phyloP scores from a whole-genome alignment of 2,329 filamentous ascomycete genomes.

The Xylariales sp. region DNA sequence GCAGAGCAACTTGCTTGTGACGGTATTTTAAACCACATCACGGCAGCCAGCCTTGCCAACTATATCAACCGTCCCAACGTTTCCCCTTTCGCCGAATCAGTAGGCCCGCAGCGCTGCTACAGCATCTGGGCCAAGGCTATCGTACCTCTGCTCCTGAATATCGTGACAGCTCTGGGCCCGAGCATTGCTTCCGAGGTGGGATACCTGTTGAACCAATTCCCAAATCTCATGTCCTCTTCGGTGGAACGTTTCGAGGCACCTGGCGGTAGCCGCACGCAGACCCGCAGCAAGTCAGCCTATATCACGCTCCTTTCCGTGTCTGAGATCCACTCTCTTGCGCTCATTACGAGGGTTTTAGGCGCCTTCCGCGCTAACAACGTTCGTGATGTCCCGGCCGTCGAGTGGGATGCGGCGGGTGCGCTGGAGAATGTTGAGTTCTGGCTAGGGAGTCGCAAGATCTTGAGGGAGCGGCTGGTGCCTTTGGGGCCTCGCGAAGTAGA shows the following conservation, averaged over 20 bases:
- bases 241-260: slow-evolving; percentile 66
- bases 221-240: slow-evolving; percentile 69
- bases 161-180: slow-evolving; percentile 75
- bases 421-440: slow-evolving; percentile 83
- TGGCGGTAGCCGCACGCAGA: slow-evolving; percentile 47
- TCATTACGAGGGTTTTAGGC: slow-evolving; percentile 69
- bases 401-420: slow-evolving; percentile 69
- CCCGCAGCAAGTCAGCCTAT: slow-evolving; percentile 42
- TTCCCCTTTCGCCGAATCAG: slow-evolving; percentile 72
- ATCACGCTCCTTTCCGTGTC: slow-evolving; percentile 70
- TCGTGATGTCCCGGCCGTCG: slow-evolving; percentile 68
- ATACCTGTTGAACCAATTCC: slow-evolving; percentile 86
- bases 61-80: slow-evolving; percentile 69
- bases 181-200: slow-evolving; percentile 81
- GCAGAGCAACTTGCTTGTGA: slow-evolving; percentile 90
- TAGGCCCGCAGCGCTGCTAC: slow-evolving; percentile 70
- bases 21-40: slow-evolving; percentile 73
- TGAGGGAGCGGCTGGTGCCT: slow-evolving; percentile 71
- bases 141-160: slow-evolving; percentile 81
- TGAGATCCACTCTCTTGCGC: slow-evolving; percentile 73
- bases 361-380: slow-evolving; percentile 61
- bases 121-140: slow-evolving; percentile 86
- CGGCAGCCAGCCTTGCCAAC: slow-evolving; percentile 72
- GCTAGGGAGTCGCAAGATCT: slow-evolving; percentile 62
- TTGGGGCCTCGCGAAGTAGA: slow-evolving; percentile 68